Percentiles rank a stretch among this genome's conserved stretches.
These are phyloP conservation scores for Bacidia rubella DNA, from an alignment of 495 filamentous ascomycete species.

Conservation along the genomic window DNA sequence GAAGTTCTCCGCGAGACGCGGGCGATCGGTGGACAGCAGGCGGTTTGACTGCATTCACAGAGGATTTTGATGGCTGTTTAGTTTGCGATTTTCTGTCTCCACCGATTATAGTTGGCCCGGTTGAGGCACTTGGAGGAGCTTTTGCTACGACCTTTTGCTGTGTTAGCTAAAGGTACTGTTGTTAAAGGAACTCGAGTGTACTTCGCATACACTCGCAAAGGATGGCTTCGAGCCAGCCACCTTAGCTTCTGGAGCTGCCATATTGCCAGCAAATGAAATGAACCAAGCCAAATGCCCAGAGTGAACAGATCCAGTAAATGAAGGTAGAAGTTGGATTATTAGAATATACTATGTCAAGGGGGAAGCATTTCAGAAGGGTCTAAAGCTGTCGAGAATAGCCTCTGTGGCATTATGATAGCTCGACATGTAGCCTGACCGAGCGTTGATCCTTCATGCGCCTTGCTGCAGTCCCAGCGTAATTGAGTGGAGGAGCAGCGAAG, in stretches of 20 bases:
- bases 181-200: neutral
- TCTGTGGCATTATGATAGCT: conserved; percentile 16
- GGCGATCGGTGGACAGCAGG: conserved; percentile 6
- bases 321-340: conserved; percentile 20
- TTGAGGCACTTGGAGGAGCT: conserved; percentile 8
- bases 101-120: conserved; percentile 2
- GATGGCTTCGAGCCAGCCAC: conserved; percentile 24
- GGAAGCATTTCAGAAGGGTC: conserved; percentile 16
- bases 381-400: conserved; percentile 12
- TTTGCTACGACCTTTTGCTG: conserved; percentile 17
- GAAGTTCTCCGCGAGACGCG: conserved; percentile 13
- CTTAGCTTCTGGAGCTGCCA: conserved; percentile 18
- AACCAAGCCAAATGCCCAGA: conserved; percentile 5
- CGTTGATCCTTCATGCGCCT: neutral
- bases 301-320: conserved; percentile 14
- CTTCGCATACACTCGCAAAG: conserved; percentile 25
- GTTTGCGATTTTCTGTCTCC: conserved; percentile 7
- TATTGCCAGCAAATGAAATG: conserved; percentile 10
- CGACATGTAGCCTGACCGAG: conserved; percentile 13
- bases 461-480: neutral
- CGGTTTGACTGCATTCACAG: neutral
- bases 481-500: neutral
- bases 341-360: conserved; percentile 18
- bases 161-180: neutral
- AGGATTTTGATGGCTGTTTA: neutral